Base-by-base conservation (phyloP, 306 rosid genomes). In the Quercus bicolor region DNA sequence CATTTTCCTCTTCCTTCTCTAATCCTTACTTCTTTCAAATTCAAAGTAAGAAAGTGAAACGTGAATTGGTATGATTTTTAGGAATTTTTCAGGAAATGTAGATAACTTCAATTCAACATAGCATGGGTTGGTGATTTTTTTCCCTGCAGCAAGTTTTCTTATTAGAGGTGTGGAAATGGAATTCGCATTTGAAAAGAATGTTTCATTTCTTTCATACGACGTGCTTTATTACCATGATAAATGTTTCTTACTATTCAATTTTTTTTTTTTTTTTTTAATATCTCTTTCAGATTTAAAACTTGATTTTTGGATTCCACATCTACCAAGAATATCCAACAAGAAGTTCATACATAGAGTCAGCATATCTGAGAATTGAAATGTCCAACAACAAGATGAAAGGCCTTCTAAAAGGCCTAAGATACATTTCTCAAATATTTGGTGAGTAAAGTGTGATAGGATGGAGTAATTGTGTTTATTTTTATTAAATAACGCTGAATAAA, bases 371-470 rank as follows among this genome's bases (percentile, higher is more conserved):
- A 40, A 73, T 48, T 48, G 53, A 57, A 40, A 92, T 89, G 96
- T 78, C 96, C 31, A 83, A 73, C 80, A 85, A 82, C 54, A 95
- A 96, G 89, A 85, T 96, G 97, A 96, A 96, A 87, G 94, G 99
- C 70, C 87, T 96, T 70, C 82, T 96, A 4, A 96, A 89, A 79
- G 98, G 99, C 59, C 82, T 96, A 2, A 89, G 97, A 89, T 90
- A 91, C 82, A 93, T 93, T 66, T 91, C 97, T 83, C 97, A 96
- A 53, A 90, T 96, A 55, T 96, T 93, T 88, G 99, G 99, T 66
- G 72, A 66, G 72, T 92, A 81, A 1, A 92, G 84, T 48, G 16
- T 48, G 53, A 48, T 12, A 48, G 5, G 53, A 48, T 48, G 16
- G 53, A 11, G 16, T 48, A 10, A 12, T 48, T 48, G 1, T 13